Evolutionary conservation across 495 filamentous ascomycete genomes (phyloP), one percentile per base, ranked within the genome.

Genomic region (Penicillium flavigenum): DNA sequence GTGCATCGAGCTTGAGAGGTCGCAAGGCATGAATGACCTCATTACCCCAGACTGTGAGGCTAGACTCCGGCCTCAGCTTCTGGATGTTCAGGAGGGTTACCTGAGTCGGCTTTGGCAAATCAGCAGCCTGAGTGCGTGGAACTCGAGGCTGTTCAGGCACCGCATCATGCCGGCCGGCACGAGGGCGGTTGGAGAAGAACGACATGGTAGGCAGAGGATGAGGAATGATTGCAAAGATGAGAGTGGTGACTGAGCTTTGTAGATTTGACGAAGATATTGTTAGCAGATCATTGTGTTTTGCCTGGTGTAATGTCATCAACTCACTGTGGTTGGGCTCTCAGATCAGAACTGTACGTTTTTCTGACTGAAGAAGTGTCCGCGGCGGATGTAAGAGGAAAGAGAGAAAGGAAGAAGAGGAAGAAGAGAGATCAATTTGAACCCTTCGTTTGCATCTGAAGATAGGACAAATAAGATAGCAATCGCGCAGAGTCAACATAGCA

Each of bases 21-120:
- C 41, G 39, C 16, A 54, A 42, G 39, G 45, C 41, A 16, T 43
- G 41, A 5, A 45, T 9, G 4, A 54, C 14, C 14, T 54, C 51
- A 29, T 32, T 45, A 11, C 41, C n/a, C 41, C 51, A 54, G 27
- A 20, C 12, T 8, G 51, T 54, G 12, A 17, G 44, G 29, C 51
- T 54, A 17, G 41, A 45, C 5, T 12, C 41, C 1, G 51, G 19
- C 1, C 9, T 36, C 3, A 54, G 51, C 24, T 45, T 45, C 58
- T 54, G 66, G 39, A 46, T 36, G 14, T 24, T 10, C 5, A 54
- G n/a, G 9, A 54, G 19, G 5, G 26, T 36, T 4, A 17, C 17
- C 3, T 17, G 11, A 10, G 19, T 11, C 14, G 45, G 29, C 16
- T 45, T 54, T 5, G 51, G 51, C 26, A 54, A 5, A 6, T 34